Evolutionary conservation across 345 rosid genomes (phyloP).

Genomic region (Lepidium didymum): DNA sequence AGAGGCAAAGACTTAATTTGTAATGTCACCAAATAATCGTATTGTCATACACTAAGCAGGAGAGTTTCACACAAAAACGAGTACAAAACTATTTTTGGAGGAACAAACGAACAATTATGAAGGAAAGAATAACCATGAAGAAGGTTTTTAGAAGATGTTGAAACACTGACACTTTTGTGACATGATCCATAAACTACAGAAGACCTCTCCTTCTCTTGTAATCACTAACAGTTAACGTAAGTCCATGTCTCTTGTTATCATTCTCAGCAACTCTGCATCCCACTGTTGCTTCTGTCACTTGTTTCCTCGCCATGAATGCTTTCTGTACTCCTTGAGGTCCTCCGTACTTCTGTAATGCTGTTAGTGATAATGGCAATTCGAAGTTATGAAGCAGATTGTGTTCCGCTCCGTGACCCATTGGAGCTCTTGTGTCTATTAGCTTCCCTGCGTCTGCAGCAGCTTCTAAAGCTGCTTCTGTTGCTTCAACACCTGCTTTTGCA

Average conservation of each 20-base stretch:
- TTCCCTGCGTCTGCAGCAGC: slow-evolving; percentile 99
- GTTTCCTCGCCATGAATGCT: slow-evolving; percentile 93
- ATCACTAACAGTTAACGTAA: slow-evolving; percentile 89
- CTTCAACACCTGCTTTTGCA: slow-evolving; percentile 22
- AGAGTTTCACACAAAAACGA: neutral
- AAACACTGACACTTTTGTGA: neutral
- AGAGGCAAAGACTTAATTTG: neutral
- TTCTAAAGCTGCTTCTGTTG: slow-evolving; percentile 69
- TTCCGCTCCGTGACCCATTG: slow-evolving; percentile 79
- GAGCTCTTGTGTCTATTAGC: slow-evolving; percentile 86
- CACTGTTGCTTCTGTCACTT: slow-evolving; percentile 76
- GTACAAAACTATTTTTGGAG: neutral
- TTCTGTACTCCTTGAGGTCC: slow-evolving; percentile 78
- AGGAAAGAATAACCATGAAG: neutral
- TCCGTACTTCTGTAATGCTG: slow-evolving; percentile 58
- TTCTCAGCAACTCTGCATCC: slow-evolving; percentile 77
- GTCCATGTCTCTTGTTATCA: slow-evolving; percentile 78
- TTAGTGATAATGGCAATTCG: slow-evolving; percentile 67
- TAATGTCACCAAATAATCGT: neutral
- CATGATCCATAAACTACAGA: slow-evolving; percentile 37
- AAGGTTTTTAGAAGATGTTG: neutral
- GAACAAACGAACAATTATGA: neutral
- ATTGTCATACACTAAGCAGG: slow-evolving; percentile 2
- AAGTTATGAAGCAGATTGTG: slow-evolving; percentile 68
- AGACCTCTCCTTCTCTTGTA: slow-evolving; percentile 99